phyloP scores from a whole-genome alignment of 2,329 filamentous ascomycete species.

The Ilyonectria robusta region DNA sequence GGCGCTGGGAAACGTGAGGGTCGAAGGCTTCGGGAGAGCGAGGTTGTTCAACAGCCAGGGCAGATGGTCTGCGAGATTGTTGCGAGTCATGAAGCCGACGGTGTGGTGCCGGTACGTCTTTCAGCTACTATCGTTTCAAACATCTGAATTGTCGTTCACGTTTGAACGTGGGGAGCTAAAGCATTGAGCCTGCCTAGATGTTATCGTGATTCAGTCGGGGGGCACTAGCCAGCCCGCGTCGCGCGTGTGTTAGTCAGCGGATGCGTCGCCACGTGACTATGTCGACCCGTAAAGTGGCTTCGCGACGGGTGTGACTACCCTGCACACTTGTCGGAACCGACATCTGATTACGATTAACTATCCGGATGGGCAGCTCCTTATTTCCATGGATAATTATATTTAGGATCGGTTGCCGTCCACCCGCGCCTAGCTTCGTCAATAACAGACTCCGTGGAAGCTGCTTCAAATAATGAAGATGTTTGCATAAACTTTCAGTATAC shows the following conservation, averaged over 20 bases:
- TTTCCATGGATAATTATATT: background rate
- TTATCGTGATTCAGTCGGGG: slow-evolving; percentile 41
- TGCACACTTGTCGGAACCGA: background rate
- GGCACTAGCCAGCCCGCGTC: slow-evolving; percentile 44
- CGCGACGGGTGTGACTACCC: background rate
- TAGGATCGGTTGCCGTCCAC: too few relatives aligned
- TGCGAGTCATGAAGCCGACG: slow-evolving; percentile 72
- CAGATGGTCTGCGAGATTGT: slow-evolving; percentile 71
- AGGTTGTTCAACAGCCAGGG: slow-evolving; percentile 69
- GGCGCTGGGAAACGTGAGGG: slow-evolving; percentile 54
- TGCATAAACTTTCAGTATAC: too few relatives aligned
- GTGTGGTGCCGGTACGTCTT: slow-evolving; percentile 39
- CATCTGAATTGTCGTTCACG: slow-evolving; percentile 40
- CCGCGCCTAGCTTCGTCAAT: too few relatives aligned
- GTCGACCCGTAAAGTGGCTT: slow-evolving; percentile 21
- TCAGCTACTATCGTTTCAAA: slow-evolving; percentile 39
- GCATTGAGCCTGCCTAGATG: slow-evolving; percentile 35
- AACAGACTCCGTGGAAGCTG: too few relatives aligned
- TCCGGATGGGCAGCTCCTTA: background rate
- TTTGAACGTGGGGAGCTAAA: slow-evolving; percentile 29
- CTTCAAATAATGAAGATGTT: too few relatives aligned
- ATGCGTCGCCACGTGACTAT: slow-evolving; percentile 48
- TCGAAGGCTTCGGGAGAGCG: slow-evolving; percentile 57
- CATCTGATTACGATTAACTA: too few relatives aligned
- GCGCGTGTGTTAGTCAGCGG: slow-evolving; percentile 54